phyloP scores from a whole-genome alignment of 805 yeast genomes.

The Yarrowia sp. region DNA sequence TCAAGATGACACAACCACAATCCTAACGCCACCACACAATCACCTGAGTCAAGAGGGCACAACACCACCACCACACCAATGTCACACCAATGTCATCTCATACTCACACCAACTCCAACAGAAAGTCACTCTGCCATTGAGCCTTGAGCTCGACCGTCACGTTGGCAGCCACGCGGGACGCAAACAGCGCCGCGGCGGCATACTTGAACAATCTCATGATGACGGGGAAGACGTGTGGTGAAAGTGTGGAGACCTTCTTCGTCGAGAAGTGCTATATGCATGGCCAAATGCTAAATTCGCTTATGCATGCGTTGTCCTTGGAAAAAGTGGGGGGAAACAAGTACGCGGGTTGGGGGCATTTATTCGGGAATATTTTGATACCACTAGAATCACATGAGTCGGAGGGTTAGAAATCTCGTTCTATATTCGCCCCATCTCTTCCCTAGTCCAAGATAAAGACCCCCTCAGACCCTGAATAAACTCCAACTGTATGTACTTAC shows the following conservation, averaged over 20 bases:
- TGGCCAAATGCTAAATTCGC: background rate
- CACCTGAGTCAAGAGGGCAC: too few species aligned
- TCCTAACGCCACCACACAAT: too few species aligned
- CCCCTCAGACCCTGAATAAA: background rate
- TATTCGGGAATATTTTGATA: background rate
- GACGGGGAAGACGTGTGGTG: background rate
- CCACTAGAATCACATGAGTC: too few species aligned
- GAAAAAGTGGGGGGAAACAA: background rate
- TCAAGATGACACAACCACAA: too few species aligned
- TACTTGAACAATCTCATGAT: constrained; percentile 16
- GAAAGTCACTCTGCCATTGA: constrained; percentile 20
- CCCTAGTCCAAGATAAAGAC: background rate
- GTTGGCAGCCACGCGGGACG: constrained; percentile 18
- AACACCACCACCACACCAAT: too few species aligned
- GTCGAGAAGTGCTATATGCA: constrained; percentile 1
- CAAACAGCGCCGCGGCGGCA: constrained; percentile 15
- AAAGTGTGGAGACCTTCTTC: background rate
- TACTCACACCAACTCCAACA: constrained; percentile 22
- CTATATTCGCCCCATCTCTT: background rate
- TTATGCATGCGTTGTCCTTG: constrained; percentile 1
- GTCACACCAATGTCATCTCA: too few species aligned
- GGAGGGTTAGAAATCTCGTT: too few species aligned
- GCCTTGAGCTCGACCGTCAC: constrained; percentile 21
- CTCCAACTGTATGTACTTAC: background rate
- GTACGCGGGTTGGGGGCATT: too few species aligned